These are phyloP conservation scores for Alternaria sp. DNA, from an alignment of 2,329 filamentous ascomycete genomes.

Conservation along the genomic window DNA sequence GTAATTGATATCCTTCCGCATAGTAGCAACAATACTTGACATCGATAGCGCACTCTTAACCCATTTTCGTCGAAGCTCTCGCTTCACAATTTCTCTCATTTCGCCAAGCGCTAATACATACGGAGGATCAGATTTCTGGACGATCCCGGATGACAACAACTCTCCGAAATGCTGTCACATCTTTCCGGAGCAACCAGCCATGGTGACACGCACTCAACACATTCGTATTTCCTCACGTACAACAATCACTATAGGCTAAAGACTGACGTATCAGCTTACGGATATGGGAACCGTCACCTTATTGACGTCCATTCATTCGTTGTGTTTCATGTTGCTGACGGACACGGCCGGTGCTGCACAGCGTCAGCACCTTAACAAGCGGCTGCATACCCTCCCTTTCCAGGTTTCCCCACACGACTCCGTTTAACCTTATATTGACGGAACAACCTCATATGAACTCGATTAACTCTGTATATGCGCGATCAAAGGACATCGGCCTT, in stretches of 20 bases:
- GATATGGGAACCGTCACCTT: not conserved
- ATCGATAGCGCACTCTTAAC: not conserved
- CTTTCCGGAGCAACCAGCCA: not conserved
- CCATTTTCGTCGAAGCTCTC: not conserved
- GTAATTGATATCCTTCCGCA: not conserved
- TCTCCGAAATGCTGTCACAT: not conserved
- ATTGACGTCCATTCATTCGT: not conserved
- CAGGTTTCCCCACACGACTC: not conserved
- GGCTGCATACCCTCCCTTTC: slow-evolving; percentile 5
- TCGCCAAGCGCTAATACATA: not conserved
- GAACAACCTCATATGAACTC: slow-evolving; percentile 1
- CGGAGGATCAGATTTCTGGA: not conserved
- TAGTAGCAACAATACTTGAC: not conserved
- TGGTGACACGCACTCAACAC: not conserved
- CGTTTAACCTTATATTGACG: slow-evolving; percentile 13
- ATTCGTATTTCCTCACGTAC: not conserved
- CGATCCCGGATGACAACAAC: not conserved
- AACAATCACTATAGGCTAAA: slow-evolving; percentile 9
- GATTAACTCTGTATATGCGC: not conserved
- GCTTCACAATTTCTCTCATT: not conserved
- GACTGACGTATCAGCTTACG: not conserved
- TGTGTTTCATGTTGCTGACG: slow-evolving; percentile 12
- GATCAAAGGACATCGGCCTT: not conserved
- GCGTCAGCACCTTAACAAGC: slow-evolving; percentile 3
- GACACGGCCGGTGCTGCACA: not conserved